Evolutionary conservation across 805 yeast genomes (phyloP).

Genomic region (Wickerhamia fluorescens): DNA sequence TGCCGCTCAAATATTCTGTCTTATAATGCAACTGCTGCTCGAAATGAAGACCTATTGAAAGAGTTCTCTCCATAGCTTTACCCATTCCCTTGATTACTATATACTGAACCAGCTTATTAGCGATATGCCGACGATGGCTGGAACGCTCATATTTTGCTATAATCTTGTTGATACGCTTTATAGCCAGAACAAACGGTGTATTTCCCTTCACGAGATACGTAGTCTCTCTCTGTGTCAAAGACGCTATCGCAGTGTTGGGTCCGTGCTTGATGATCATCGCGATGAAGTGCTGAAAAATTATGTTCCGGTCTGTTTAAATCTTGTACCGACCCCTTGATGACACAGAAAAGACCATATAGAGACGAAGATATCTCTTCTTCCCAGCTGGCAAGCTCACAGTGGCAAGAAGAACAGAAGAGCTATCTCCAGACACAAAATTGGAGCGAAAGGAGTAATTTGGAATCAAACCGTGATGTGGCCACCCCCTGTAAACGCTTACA

Average conservation of each 20-base stretch:
- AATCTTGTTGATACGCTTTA: slow-evolving; percentile 55
- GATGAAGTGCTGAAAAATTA: slow-evolving; percentile 12
- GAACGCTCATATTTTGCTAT: slow-evolving; percentile 36
- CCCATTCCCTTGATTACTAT: slow-evolving; percentile 74
- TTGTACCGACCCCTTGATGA: slow-evolving; percentile 12
- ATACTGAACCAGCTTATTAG: slow-evolving; percentile 33
- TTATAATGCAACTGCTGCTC: slow-evolving; percentile 41
- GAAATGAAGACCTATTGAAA: slow-evolving; percentile 58
- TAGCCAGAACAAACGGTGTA: slow-evolving; percentile 69
- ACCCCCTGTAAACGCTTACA: no score
- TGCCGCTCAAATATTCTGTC: slow-evolving; percentile 58
- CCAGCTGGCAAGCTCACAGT: no score
- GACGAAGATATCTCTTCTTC: no score
- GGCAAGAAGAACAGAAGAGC: no score
- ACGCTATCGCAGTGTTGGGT: slow-evolving; percentile 38
- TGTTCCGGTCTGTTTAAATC: neutral
- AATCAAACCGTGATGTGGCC: no score
- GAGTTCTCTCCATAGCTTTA: slow-evolving; percentile 49
- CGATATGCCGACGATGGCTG: slow-evolving; percentile 18
- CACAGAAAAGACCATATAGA: no score
- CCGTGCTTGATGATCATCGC: slow-evolving; percentile 54
- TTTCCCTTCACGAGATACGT: slow-evolving; percentile 51
- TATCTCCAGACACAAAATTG: no score
- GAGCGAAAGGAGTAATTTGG: no score
- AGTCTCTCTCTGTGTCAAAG: slow-evolving; percentile 37